Evolutionary conservation across 306 rosid genomes (phyloP).

Genomic region (Prunus salicina): DNA sequence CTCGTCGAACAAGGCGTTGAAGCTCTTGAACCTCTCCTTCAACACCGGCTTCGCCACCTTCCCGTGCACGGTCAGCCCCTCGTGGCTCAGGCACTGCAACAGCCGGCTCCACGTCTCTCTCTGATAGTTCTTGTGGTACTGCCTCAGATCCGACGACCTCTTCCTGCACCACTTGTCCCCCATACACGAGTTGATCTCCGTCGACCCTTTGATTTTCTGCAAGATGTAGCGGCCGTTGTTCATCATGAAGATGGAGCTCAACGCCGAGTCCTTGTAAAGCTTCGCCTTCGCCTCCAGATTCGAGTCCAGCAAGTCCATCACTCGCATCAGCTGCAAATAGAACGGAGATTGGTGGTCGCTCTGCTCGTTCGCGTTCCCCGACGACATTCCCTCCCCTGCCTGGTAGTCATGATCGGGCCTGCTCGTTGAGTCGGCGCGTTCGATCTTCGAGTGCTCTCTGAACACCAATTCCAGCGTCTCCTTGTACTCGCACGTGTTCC

Average conservation of each 20-base stretch:
- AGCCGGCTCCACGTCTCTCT: conserved; percentile 75
- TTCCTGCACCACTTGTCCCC: conserved; percentile 72
- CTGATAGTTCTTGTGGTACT: conserved; percentile 66
- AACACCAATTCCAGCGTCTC: conserved; percentile 63
- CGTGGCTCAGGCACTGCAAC: conserved; percentile 51
- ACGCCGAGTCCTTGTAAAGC: conserved; percentile 47
- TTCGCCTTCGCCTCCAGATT: conserved; percentile 54
- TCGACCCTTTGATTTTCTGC: conserved; percentile 68
- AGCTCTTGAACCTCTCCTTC: conserved; percentile 71
- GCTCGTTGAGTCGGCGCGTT: conserved; percentile 44
- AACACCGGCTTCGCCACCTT: conserved; percentile 50
- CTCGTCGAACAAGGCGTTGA: conserved; percentile 70
- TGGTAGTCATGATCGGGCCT: conserved; percentile 12
- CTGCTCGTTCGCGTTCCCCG: neutral
- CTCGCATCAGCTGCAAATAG: conserved; percentile 31
- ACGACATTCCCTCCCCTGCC: conserved; percentile 5
- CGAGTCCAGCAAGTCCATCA: conserved; percentile 55
- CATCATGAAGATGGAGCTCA: conserved; percentile 68
- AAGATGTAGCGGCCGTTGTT: conserved; percentile 76
- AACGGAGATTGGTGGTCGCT: conserved; percentile 35
- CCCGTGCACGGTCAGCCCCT: conserved; percentile 45
- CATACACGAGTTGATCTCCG: conserved; percentile 48
- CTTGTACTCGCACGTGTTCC: conserved; percentile 70
- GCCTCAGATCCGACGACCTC: conserved; percentile 45
- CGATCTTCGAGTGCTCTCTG: conserved; percentile 43